Base-by-base conservation (phyloP, 768 basidiomycete species). In the Trametes cubensis region DNA sequence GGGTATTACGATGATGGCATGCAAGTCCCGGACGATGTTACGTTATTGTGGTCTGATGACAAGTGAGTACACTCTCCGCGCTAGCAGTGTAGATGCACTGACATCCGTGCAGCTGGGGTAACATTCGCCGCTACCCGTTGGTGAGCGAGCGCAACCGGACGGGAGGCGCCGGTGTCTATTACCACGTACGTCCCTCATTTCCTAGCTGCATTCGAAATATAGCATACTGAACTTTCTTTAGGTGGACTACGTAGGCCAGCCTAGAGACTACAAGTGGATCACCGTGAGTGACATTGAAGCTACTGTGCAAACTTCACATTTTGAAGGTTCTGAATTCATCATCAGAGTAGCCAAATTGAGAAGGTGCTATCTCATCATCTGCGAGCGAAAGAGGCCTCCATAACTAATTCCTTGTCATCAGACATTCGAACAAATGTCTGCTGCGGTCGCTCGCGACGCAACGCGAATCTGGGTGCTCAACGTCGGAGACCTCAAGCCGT, bases 401-500 rank as follows among this genome's bases (percentile, higher is more conserved):
- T n/a, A 21, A 20, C 25, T 28, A 4, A 51, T 20, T 11, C 20
- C 46, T 34, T 5, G 6, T 10, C 10, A 34, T 10, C 55, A 84
- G 83, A 79, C 83, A 6, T 85, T 82, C 72, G 86, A 90, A 64
- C 87, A 89, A 76, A 80, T 90, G 80, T 85, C 85, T 25, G 76
- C 87, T 21, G 85, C 87, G 1, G 78, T 84, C 17, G 81, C 82
- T n/a, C 81, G 84, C 21, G 76, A 84, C 21, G 85, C 86, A 6
- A 81, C 77, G 4, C 77, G 77, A 14, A 74, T 91, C 45, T 89
- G 87, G 87, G 81, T 91, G 44, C 72, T 91, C 59, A 91, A 90
- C 69, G 88, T 91, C 55, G 89, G 89, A 14, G 88, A 90, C 65
- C 73, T 91, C 48, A 90, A 90, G 70, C 87, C 87, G 4, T 86